phyloP scores from a whole-genome alignment of 352 stramenopile species.

The Globisporangium middletonii region DNA sequence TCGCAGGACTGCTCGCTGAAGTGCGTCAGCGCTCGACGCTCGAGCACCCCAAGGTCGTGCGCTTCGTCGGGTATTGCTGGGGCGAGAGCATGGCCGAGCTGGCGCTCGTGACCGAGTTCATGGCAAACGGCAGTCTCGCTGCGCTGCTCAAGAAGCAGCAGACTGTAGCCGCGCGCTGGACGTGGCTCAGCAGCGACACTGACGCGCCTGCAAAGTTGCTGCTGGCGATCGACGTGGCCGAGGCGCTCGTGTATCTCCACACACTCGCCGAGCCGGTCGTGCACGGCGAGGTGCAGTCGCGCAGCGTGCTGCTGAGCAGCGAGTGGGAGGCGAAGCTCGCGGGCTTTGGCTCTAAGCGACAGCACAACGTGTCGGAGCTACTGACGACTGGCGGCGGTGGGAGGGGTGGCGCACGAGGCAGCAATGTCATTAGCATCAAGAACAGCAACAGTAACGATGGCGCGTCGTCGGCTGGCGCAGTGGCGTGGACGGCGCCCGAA shows the following conservation, averaged over 20 bases:
- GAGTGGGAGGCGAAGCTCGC: conserved; percentile 15
- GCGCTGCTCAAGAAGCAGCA: conserved; percentile 9
- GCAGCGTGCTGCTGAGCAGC: conserved; percentile 14
- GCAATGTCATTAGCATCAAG: neutral
- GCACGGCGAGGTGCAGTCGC: conserved; percentile 11
- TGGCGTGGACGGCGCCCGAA: conserved; percentile 26
- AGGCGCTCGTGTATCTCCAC: conserved; percentile 39
- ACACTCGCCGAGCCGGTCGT: conserved; percentile 10
- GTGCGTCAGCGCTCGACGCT: conserved; percentile 16
- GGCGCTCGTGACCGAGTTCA: conserved; percentile 20
- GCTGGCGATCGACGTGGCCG: conserved; percentile 28
- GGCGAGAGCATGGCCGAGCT: conserved; percentile 13
- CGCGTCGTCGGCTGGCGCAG: conserved; percentile 12
- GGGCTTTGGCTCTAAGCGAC: conserved; percentile 7
- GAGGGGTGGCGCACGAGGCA: neutral
- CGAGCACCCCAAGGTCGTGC: conserved; percentile 17
- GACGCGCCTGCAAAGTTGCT: conserved; percentile 20
- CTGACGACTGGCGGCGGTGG: conserved; percentile 12
- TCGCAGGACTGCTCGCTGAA: conserved; percentile 12
- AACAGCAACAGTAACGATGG: neutral
- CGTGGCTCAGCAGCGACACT: conserved; percentile 14
- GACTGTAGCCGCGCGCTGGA: neutral
- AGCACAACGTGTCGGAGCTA: conserved; percentile 4
- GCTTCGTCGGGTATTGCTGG: conserved; percentile 25
- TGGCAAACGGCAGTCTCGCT: conserved; percentile 16